These are phyloP conservation scores for Penicilliopsis zonata DNA, from an alignment of 495 filamentous ascomycete genomes.

Conservation along the genomic window DNA sequence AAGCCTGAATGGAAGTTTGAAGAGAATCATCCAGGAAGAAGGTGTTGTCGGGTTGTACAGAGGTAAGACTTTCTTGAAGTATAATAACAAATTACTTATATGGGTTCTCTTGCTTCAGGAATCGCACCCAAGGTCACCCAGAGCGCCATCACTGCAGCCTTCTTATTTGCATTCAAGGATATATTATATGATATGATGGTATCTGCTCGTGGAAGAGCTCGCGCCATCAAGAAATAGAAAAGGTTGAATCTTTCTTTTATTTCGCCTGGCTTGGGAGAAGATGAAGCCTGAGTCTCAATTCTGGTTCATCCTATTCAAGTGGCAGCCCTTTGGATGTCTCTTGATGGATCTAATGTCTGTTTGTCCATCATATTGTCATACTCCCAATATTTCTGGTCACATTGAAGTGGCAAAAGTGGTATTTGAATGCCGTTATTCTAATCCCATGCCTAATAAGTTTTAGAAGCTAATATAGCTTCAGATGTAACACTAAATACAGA, in stretches of 20 bases:
- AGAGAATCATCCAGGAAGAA: slow-evolving; percentile 72
- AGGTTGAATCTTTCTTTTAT: background rate
- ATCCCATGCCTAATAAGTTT: too few relatives aligned
- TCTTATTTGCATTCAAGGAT: slow-evolving; percentile 98
- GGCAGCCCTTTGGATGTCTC: too few relatives aligned
- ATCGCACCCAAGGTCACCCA: slow-evolving; percentile 94
- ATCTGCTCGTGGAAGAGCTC: slow-evolving; percentile 37
- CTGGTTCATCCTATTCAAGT: too few relatives aligned
- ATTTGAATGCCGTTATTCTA: too few relatives aligned
- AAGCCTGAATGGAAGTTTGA: slow-evolving; percentile 61
- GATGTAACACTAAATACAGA: too few relatives aligned
- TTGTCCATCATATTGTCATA: too few relatives aligned
- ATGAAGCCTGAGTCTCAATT: too few relatives aligned
- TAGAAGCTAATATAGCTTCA: too few relatives aligned
- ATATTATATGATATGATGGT: slow-evolving; percentile 56
- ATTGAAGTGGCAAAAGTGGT: too few relatives aligned
- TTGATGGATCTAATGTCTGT: too few relatives aligned
- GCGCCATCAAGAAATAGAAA: slow-evolving; percentile 22
- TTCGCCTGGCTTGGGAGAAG: too few relatives aligned
- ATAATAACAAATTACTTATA: background rate
- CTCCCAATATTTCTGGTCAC: too few relatives aligned
- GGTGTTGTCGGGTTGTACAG: slow-evolving; percentile 86
- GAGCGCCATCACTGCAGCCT: slow-evolving; percentile 90
- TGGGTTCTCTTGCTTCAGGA: slow-evolving; percentile 33
- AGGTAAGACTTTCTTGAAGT: slow-evolving; percentile 37